Conservation (phyloP, 2,329 filamentous ascomycete genomes). For the Talaromyces sp. region DNA sequence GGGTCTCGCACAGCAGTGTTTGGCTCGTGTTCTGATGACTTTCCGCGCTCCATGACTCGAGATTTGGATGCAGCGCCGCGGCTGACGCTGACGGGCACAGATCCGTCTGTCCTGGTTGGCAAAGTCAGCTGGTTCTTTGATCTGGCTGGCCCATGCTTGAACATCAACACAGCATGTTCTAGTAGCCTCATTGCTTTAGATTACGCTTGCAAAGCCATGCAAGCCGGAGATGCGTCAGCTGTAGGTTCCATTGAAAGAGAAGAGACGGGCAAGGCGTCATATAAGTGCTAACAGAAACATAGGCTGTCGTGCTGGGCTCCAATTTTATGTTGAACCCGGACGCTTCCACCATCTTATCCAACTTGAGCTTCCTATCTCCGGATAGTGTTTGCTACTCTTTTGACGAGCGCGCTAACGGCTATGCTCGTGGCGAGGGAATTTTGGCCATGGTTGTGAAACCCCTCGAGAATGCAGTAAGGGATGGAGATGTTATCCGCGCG, state of each 20-base stretch:
- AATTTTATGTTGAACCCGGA: constrained; percentile 35
- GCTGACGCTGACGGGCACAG: constrained; percentile 11
- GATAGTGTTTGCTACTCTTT: constrained; percentile 47
- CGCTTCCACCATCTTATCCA: constrained; percentile 22
- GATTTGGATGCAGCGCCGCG: not conserved
- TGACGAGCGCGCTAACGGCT: constrained; percentile 56
- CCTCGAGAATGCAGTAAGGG: constrained; percentile 18
- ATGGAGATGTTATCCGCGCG: constrained; percentile 49
- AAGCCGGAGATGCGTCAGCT: not conserved
- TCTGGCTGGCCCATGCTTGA: constrained; percentile 10
- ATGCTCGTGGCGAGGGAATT: constrained; percentile 59
- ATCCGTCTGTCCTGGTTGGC: constrained; percentile 2
- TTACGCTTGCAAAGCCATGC: constrained; percentile 3
- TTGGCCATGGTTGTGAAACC: constrained; percentile 55
- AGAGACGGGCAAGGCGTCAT: no score
- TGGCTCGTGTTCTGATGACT: constrained; percentile 15
- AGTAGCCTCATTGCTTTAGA: constrained; percentile 10
- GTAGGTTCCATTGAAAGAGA: not conserved
- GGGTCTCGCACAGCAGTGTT: constrained; percentile 14
- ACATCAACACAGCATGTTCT: constrained; percentile 13
- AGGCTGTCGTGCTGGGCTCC: constrained; percentile 1
- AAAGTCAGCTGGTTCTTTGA: constrained; percentile 12
- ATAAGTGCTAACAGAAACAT: not conserved
- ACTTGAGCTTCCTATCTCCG: constrained; percentile 44
- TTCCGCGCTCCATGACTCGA: not conserved